Percentiles rank a stretch among this genome's conserved stretches.
These are phyloP conservation scores for Dictyostelium intermedium DNA, from an alignment of 78 protist genomes.

Conservation along the genomic window DNA sequence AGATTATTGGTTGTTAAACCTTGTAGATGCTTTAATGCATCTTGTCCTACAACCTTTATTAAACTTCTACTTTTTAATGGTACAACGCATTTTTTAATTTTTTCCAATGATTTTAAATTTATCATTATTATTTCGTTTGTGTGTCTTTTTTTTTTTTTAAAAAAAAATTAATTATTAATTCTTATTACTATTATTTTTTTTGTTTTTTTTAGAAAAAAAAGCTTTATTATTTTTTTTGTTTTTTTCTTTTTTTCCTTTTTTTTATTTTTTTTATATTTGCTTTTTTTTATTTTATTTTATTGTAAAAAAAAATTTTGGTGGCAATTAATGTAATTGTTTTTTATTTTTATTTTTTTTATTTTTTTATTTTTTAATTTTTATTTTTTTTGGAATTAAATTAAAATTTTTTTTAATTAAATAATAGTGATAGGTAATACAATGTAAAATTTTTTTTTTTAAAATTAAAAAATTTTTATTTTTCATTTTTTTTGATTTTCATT, in stretches of 20 bases:
- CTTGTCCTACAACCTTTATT: constrained; percentile 26
- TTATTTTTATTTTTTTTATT: no score
- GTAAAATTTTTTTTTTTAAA: background rate
- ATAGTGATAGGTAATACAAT: no score
- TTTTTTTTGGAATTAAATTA: no score
- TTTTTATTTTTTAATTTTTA: no score
- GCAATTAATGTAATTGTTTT: background rate
- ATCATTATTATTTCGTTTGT: no score
- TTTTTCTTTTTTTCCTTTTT: background rate
- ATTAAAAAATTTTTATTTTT: background rate
- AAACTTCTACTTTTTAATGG: constrained; percentile 45
- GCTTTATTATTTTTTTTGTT: background rate
- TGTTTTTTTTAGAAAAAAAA: no score
- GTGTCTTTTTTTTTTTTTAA: background rate
- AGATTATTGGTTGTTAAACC: constrained; percentile 74
- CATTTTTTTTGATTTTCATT: background rate
- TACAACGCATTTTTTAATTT: constrained; percentile 55
- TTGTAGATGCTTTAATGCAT: constrained; percentile 39
- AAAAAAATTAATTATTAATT: background rate
- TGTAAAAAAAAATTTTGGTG: background rate
- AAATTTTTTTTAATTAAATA: no score
- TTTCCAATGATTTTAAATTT: constrained; percentile 24
- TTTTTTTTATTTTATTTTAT: background rate
- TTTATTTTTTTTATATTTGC: background rate
- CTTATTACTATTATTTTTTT: background rate